Evolutionary conservation across 805 yeast genomes (phyloP).

Genomic region (Tetrapisispora namnaoensis): DNA sequence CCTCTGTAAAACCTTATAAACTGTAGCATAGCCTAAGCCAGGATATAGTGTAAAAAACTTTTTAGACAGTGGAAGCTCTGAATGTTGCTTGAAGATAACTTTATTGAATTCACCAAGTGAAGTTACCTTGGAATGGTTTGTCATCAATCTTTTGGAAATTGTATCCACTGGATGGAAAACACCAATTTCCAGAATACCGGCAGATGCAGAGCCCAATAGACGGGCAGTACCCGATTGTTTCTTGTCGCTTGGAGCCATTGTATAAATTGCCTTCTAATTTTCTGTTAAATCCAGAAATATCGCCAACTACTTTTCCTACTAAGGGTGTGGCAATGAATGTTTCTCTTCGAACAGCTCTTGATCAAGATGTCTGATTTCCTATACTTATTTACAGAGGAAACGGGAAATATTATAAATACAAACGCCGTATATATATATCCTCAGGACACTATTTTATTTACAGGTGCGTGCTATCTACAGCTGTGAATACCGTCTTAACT

Average conservation of each 20-base stretch:
- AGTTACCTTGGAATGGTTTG: constrained; percentile 62
- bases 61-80: constrained; percentile 55
- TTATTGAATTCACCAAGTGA: constrained; percentile 59
- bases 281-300: too few relatives aligned
- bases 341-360: too few relatives aligned
- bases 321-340: too few relatives aligned
- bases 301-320: too few relatives aligned
- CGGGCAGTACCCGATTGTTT: constrained; percentile 81
- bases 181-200: constrained; percentile 93
- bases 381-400: background rate
- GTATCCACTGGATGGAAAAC: constrained; percentile 99
- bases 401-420: background rate
- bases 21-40: constrained; percentile 97
- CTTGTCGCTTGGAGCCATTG: constrained; percentile 40
- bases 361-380: too few relatives aligned
- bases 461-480: background rate
- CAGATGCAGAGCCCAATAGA: constrained; percentile 91
- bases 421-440: too few relatives aligned
- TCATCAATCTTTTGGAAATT: constrained; percentile 89
- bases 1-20: constrained; percentile 91
- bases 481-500: background rate
- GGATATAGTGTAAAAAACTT: constrained; percentile 85
- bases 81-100: constrained; percentile 80
- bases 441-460: too few relatives aligned
- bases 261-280: background rate